These are phyloP conservation scores for Edaphochlamys debaryana DNA, from an alignment of 139 green algal species.

Conservation along the genomic window DNA sequence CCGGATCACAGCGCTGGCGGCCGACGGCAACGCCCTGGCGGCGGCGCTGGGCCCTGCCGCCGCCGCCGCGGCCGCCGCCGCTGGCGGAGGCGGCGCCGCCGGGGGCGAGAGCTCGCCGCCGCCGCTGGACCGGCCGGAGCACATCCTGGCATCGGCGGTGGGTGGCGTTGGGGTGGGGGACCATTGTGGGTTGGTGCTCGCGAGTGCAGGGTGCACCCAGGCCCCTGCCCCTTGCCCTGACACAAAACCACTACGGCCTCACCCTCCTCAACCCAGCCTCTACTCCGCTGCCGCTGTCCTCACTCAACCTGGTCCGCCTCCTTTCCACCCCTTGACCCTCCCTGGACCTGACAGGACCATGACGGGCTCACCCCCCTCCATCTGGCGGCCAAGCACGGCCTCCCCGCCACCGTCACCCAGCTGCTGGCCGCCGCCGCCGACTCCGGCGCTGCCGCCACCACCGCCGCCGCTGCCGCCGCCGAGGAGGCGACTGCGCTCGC, in stretches of 20 bases:
- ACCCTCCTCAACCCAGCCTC: too few species aligned
- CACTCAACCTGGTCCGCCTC: too few species aligned
- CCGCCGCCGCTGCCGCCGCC: not conserved
- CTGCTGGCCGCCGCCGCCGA: not conserved
- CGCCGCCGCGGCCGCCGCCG: constrained; percentile 24
- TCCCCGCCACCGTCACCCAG: not conserved
- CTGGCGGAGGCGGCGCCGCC: not conserved
- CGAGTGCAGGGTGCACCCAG: too few species aligned
- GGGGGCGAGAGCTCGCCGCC: not conserved
- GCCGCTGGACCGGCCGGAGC: constrained; percentile 11
- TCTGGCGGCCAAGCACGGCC: constrained; percentile 61
- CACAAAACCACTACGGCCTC: too few species aligned
- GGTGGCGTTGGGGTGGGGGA: too few species aligned
- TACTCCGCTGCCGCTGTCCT: too few species aligned
- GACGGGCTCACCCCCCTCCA: constrained; percentile 79
- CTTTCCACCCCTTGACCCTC: too few species aligned
- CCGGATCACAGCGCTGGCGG: constrained; percentile 27
- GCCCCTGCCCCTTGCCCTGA: too few species aligned
- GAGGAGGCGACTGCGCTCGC: not conserved
- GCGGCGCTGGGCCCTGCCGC: constrained; percentile 18
- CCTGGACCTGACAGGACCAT: constrained; percentile 77
- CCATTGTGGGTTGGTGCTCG: too few species aligned
- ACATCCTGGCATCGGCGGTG: constrained; percentile 1
- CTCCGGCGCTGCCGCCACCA: not conserved
- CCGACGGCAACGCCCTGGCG: not conserved